Evolutionary conservation across 768 basidiomycete species (phyloP).

Genomic region (Trametes sanguinea): DNA sequence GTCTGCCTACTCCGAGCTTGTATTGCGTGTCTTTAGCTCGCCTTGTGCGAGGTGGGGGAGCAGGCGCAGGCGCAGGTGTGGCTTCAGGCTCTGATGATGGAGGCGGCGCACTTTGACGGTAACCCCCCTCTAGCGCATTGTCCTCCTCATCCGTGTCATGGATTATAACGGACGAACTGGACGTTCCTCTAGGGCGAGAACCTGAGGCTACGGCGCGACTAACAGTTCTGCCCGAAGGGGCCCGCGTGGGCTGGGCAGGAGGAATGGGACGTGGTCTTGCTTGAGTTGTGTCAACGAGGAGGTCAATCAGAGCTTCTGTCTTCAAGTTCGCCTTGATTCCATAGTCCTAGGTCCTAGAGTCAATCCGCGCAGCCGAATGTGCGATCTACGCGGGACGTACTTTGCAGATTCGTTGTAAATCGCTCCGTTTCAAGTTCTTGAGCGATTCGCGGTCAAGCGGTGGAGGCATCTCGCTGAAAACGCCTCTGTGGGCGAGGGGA

Average conservation of each 20-base stretch:
- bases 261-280: slow-evolving; percentile 27
- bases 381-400: slow-evolving; percentile 36
- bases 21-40: slow-evolving; percentile 75
- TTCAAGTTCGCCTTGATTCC: slow-evolving; percentile 84
- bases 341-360: slow-evolving; percentile 53
- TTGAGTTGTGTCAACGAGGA: slow-evolving; percentile 54
- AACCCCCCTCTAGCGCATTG: slow-evolving; percentile 32
- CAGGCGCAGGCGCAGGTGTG: slow-evolving; percentile 15
- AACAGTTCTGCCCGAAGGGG: slow-evolving; percentile 37
- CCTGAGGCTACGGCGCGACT: slow-evolving; percentile 30
- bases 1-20: slow-evolving; percentile 71
- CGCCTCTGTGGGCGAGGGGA: slow-evolving; percentile 1
- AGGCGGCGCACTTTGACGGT: not conserved
- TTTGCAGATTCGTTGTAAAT: slow-evolving; percentile 65
- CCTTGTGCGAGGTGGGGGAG: slow-evolving; percentile 47
- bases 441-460: slow-evolving; percentile 46
- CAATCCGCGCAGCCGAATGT: slow-evolving; percentile 1
- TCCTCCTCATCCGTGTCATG: slow-evolving; percentile 50
- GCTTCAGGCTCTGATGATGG: slow-evolving; percentile 20
- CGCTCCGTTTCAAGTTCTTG: slow-evolving; percentile 54
- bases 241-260: slow-evolving; percentile 30
- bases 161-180: slow-evolving; percentile 39
- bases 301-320: slow-evolving; percentile 75
- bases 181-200: slow-evolving; percentile 33
- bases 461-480: slow-evolving; percentile 39